phyloP scores from a whole-genome alignment of 1,139 yeast species.

The Scheffersomyces segobiensis region DNA sequence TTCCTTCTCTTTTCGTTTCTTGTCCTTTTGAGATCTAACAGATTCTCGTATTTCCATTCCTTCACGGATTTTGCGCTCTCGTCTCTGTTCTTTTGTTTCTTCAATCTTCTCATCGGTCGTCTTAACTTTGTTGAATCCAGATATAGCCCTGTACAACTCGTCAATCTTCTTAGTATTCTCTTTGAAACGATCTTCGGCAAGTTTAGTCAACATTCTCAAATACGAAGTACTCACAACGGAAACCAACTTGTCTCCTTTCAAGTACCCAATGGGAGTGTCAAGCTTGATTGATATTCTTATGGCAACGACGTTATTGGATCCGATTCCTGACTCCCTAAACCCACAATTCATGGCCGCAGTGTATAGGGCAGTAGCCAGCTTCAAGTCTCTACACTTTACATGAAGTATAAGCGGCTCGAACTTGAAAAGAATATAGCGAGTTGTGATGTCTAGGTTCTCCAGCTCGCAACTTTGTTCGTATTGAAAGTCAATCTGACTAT shows the following conservation, averaged over 20 bases:
- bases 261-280: constrained; percentile 72
- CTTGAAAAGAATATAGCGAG: constrained; percentile 67
- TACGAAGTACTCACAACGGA: constrained; percentile 53
- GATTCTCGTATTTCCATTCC: constrained; percentile 55
- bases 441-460: constrained; percentile 10
- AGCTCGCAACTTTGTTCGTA: constrained; percentile 8
- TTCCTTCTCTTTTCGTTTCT: constrained; percentile 13
- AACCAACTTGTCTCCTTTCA: constrained; percentile 25
- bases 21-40: constrained; percentile 22
- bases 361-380: constrained; percentile 61
- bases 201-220: constrained; percentile 45
- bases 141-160: constrained; percentile 46
- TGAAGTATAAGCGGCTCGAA: constrained; percentile 85
- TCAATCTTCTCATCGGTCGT: constrained; percentile 9
- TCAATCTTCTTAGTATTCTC: constrained; percentile 62
- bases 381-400: constrained; percentile 68
- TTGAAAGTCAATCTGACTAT: constrained; percentile 30
- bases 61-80: constrained; percentile 57
- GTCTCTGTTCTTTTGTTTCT: constrained; percentile 54
- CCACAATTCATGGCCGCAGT: constrained; percentile 81
- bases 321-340: constrained; percentile 84
- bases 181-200: constrained; percentile 58
- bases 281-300: constrained; percentile 69
- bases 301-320: constrained; percentile 76
- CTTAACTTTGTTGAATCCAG: constrained; percentile 18